Base-by-base conservation (phyloP, 768 basidiomycete genomes). In the Trametes cinnabarina region DNA sequence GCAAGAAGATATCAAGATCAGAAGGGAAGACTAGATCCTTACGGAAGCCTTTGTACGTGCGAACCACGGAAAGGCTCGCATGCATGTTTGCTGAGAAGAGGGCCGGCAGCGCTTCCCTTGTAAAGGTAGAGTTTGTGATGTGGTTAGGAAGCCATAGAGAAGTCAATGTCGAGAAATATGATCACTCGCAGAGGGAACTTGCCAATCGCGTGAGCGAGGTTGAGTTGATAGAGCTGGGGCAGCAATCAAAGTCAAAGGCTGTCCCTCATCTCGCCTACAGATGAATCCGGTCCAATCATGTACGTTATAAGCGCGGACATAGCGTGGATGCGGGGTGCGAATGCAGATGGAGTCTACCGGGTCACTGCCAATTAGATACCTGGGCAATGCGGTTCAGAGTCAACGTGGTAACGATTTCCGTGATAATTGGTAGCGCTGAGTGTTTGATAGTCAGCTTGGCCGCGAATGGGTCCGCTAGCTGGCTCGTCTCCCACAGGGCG, bases 331-430 rank as follows among this genome's bases (percentile, higher is more conserved):
- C 47, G 51, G 17, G 41, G 47, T 25, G 41, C 30, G 22, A 51
- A 42, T 26, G 20, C 42, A 53, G 51, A 53, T 28, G 30, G 30
- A 47, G 47, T 34, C 47, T 55, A 46, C 35, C 28, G 61, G 30
- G 49, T 67, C 64, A 68, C 51, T 56, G 44, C 88, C 89, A 91
- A 54, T 76, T 76, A 30, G 89, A 69, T 23, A 75, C 73, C 58
- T 79, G 77, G 25, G 87, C 80, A 78, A 91, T 88, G 30, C 87
- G 84, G 68, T 89, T 89, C 48, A 92, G 76, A 48, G 81, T 78
- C 54, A 92, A 80, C 3, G 87, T 88, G 10, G 90, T 87, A 64
- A 92, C 69, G 63, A 92, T 83, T 70, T 92, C 90, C 9, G 90
- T 92, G 55, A 89, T 78, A 58, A 89, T 68, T 22, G 79, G 71